Evolutionary conservation across 106 monocot genomes (phyloP), one percentile per base, ranked within the genome.

Genomic region (Agapanthus africanus): DNA sequence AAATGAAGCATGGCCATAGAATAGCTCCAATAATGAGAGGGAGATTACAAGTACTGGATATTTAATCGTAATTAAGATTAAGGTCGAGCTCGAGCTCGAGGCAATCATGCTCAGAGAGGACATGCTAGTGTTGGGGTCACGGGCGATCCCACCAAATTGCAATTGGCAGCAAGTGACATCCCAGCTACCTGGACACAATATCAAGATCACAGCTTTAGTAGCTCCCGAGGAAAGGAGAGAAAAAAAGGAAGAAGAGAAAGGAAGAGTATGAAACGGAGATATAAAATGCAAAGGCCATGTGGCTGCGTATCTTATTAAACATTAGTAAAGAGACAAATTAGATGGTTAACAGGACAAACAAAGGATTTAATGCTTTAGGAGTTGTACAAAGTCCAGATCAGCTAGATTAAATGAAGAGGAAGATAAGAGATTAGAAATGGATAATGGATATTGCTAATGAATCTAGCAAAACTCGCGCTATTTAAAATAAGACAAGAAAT

Each of bases 1-100:
- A 39, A 79, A 60, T 23, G 67, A 73, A 73, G 47, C 72, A 59
- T 40, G 62, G 36, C 33, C 64, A 32, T 35, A 14, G 21, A 10
- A 57, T 11, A 36, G 11, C 37, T 41, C 65, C 71, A 70, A 73
- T 73, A 63, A 70, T 51, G 35, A 14, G 1, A 15, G 0, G 19
- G 19, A 47, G 25, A 1, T 9, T 11, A 6, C 13, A 0, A 47
- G 19, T 7, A 47, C 46, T 2, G 46, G 13, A 19, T 19, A 47
- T 15, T 47, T 1, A 47, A 47, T 19, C 13, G 4, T 47, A 47
- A 8, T 42, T 8, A 42, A 15, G 42, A 42, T 8, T 7, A 42
- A 7, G 42, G 7, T 42, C 42, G 7, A 15, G 7, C 15, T 42
- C 7, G 42, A 42, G 42, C 7, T 42, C 15, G 15, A 15, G 15